A percentile compares a stretch with the other conserved stretches of the same genome.
Conservation (phyloP, 2,329 filamentous ascomycete species). For the Fusarium sp. region DNA sequence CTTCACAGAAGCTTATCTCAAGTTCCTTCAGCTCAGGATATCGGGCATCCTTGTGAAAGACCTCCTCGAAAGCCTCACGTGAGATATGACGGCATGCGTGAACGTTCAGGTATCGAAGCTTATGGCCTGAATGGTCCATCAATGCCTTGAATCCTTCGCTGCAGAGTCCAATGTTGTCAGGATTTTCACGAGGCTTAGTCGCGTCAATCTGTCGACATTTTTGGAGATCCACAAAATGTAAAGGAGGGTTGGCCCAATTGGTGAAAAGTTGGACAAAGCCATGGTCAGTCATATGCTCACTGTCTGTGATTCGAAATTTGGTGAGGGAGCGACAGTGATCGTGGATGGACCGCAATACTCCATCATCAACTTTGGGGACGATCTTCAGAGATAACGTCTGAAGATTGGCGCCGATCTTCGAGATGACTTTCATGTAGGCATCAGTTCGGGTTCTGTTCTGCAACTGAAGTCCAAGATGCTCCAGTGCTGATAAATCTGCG, state of each 20-base stretch:
- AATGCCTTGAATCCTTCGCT: conserved; percentile 81
- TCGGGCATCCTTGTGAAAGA: conserved; percentile 71
- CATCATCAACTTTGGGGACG: conserved; percentile 75
- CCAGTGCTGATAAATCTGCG: conserved; percentile 70
- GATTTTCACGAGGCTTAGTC: conserved; percentile 73
- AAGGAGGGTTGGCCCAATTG: conserved; percentile 78
- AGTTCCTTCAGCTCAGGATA: conserved; percentile 80
- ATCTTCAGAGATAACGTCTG: conserved; percentile 81
- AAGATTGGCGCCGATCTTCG: conserved; percentile 73
- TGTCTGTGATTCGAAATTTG: conserved; percentile 87
- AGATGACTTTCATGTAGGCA: conserved; percentile 72
- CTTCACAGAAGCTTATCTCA: conserved; percentile 82
- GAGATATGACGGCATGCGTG: conserved; percentile 87
- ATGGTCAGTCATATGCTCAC: conserved; percentile 79
- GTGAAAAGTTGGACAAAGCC: conserved; percentile 81
- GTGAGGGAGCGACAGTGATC: conserved; percentile 73
- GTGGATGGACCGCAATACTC: conserved; percentile 78
- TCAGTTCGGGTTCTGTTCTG: conserved; percentile 68
- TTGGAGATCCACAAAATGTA: conserved; percentile 80
- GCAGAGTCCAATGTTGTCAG: conserved; percentile 78
- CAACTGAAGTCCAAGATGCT: conserved; percentile 82
- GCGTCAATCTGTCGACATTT: conserved; percentile 84
- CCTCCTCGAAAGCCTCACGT: conserved; percentile 76
- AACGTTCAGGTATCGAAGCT: conserved; percentile 78
- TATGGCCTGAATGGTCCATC: conserved; percentile 83